Percentiles rank a stretch among this genome's conserved stretches.
phyloP scores from a whole-genome alignment of 2,329 filamentous ascomycete genomes.

The Sclerotinia trifoliorum region DNA sequence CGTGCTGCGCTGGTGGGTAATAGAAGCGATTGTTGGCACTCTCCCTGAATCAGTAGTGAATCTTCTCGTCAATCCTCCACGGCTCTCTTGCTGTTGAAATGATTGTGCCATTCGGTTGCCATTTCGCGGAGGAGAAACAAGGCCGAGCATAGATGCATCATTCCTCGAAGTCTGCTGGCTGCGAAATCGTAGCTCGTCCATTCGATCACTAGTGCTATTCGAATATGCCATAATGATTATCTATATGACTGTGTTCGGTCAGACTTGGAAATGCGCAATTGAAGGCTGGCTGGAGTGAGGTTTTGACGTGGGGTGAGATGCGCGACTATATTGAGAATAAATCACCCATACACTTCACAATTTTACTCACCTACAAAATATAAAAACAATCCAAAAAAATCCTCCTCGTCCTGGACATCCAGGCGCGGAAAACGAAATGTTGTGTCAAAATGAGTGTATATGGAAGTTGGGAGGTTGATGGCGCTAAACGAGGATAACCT shows the following conservation, averaged over 20 bases:
- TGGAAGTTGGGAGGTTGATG: slow-evolving; percentile 20
- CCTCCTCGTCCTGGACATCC: slow-evolving; percentile 24
- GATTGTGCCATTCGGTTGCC: slow-evolving; percentile 64
- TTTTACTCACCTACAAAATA: slow-evolving; percentile 22
- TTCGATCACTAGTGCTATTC: slow-evolving; percentile 60
- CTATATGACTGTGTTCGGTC: slow-evolving; percentile 34
- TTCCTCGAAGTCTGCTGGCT: slow-evolving; percentile 74
- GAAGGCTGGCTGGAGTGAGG: slow-evolving; percentile 25
- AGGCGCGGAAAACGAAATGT: slow-evolving; percentile 22
- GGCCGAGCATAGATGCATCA: slow-evolving; percentile 71
- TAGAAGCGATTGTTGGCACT: slow-evolving; percentile 66
- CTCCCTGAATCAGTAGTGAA: slow-evolving; percentile 91
- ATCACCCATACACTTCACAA: not conserved
- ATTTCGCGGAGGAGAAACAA: slow-evolving; percentile 73
- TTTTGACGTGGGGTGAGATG: slow-evolving; percentile 31
- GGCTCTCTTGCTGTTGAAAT: slow-evolving; percentile 62
- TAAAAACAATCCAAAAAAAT: slow-evolving; percentile 22
- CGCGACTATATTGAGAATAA: slow-evolving; percentile 16
- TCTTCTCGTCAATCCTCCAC: slow-evolving; percentile 78
- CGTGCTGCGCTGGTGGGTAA: slow-evolving; percentile 35
- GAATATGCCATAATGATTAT: slow-evolving; percentile 60
- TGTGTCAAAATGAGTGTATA: slow-evolving; percentile 23
- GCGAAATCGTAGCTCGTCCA: slow-evolving; percentile 79
- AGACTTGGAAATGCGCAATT: slow-evolving; percentile 26
- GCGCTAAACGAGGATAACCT: slow-evolving; percentile 21